A percentile compares a stretch with the other conserved stretches of the same genome.
phyloP scores from a whole-genome alignment of 345 rosid species.

The Ricinus communis region DNA sequence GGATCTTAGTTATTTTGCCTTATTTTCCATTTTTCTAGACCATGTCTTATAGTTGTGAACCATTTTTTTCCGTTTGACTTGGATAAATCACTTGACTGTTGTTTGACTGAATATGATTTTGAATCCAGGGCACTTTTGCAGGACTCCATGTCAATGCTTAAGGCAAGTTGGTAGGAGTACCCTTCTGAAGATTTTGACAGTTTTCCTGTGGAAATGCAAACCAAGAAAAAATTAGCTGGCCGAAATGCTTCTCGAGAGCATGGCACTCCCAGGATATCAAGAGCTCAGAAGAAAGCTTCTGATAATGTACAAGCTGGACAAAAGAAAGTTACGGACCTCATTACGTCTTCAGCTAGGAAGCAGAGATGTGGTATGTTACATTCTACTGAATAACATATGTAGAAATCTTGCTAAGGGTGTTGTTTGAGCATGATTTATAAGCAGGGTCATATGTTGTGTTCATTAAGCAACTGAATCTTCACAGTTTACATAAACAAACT shows the following conservation, averaged over 20 bases:
- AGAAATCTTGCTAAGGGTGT: neutral
- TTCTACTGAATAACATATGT: neutral
- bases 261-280: slow-evolving; percentile 47
- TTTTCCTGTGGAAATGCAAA: slow-evolving; percentile 47
- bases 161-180: slow-evolving; percentile 8
- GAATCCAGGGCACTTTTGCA: slow-evolving; percentile 2
- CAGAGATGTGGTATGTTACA: slow-evolving; percentile 40
- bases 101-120: neutral
- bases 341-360: slow-evolving; percentile 68
- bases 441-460: neutral
- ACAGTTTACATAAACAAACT: neutral
- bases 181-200: slow-evolving; percentile 8
- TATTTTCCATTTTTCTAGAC: neutral
- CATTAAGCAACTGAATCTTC: neutral
- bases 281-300: slow-evolving; percentile 46
- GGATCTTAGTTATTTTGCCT: neutral
- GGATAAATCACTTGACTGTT: neutral
- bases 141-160: neutral
- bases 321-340: slow-evolving; percentile 54
- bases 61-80: neutral
- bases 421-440: neutral
- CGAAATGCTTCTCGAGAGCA: slow-evolving; percentile 50
- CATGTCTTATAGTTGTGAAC: neutral
- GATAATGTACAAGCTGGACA: slow-evolving; percentile 50
- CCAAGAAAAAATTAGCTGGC: slow-evolving; percentile 50